Conservation (phyloP, 1,139 yeast species). For the Kodamaea arcana region DNA sequence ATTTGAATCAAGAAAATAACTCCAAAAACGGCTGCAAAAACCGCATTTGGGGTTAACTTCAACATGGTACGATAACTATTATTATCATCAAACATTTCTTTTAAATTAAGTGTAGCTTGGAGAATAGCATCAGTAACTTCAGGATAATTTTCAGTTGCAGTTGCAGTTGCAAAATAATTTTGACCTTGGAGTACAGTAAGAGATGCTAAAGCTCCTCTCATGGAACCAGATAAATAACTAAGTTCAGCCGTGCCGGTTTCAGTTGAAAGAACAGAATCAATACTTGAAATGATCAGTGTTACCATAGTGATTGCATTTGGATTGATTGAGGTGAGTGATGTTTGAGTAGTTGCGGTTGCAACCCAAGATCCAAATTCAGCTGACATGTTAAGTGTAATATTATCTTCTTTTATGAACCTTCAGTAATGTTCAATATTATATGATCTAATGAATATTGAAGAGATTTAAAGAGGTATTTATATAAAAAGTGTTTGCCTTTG, state of each 20-base stretch:
- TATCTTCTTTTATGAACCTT: no score
- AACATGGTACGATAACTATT: conserved; percentile 22
- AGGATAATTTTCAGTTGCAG: conserved; percentile 16
- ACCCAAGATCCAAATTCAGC: not conserved
- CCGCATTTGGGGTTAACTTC: conserved; percentile 25
- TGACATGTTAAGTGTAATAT: no score
- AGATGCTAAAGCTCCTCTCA: conserved; percentile 36
- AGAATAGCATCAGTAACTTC: conserved; percentile 18
- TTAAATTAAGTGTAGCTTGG: conserved; percentile 28
- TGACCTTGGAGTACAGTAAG: conserved; percentile 25
- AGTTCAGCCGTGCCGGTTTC: conserved; percentile 27
- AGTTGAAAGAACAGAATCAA: conserved; percentile 22
- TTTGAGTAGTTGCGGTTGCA: conserved; percentile 4
- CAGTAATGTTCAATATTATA: no score
- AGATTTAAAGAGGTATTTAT: no score
- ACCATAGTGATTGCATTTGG: conserved; percentile 12
- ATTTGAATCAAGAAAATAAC: conserved; percentile 20
- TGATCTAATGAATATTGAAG: no score
- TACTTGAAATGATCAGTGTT: conserved; percentile 7
- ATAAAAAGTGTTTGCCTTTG: no score
- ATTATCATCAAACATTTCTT: conserved; percentile 22
- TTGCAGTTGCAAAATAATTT: conserved; percentile 24
- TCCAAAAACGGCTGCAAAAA: conserved; percentile 25
- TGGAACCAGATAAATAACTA: conserved; percentile 16
- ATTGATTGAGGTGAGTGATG: conserved; percentile 14